These are phyloP conservation scores for Sarocladium kiliense DNA, from an alignment of 2,329 filamentous ascomycete species.

Conservation along the genomic window DNA sequence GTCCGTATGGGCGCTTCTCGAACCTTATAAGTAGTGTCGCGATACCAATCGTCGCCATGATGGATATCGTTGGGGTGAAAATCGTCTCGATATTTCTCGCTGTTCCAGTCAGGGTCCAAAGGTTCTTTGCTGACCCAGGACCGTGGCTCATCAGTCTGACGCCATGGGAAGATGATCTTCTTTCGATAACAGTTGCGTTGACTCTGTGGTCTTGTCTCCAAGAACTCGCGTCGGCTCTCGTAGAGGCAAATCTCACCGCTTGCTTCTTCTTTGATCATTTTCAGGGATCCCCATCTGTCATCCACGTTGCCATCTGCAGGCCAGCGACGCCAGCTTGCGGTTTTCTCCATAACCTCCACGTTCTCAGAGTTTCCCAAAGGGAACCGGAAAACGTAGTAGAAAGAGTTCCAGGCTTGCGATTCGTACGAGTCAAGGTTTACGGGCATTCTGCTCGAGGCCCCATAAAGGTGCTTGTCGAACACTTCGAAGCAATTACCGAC, in stretches of 20 bases:
- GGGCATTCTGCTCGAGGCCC: conserved; percentile 5
- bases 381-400: conserved; percentile 9
- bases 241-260: conserved; percentile 5
- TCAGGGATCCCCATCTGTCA: not conserved
- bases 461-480: conserved; percentile 10
- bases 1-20: conserved; percentile 3
- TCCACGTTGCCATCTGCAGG: conserved; percentile 7
- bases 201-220: not conserved
- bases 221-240: not conserved
- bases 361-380: not conserved
- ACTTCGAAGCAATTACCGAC: conserved; percentile 10
- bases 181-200: conserved; percentile 9
- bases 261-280: conserved; percentile 7
- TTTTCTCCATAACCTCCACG: not conserved
- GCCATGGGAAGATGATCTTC: not conserved
- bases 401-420: not conserved
- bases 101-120: not conserved
- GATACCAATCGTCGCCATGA: conserved; percentile 7
- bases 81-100: not conserved
- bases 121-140: not conserved
- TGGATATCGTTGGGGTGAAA: not conserved
- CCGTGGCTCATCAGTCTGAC: not conserved
- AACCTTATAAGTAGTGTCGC: conserved; percentile 1
- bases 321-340: conserved; percentile 2
- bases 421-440: not conserved